Conservation (phyloP, 176 grass and related monocot species). For the Eremochloa ophiuroides region DNA sequence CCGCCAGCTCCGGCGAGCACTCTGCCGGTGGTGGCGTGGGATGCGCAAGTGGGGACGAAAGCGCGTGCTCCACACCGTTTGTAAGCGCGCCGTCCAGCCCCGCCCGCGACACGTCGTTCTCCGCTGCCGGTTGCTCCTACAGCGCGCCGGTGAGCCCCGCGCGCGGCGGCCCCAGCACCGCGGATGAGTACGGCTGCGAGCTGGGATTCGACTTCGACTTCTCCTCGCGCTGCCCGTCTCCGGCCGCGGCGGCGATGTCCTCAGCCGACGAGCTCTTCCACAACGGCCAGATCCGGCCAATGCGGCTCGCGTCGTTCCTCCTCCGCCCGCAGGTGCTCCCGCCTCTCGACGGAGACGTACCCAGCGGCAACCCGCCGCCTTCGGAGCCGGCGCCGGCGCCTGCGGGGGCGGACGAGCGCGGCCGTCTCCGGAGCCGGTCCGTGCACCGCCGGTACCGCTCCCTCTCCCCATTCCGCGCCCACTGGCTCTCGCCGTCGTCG, state of each 20-base stretch:
- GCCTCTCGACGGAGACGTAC: neutral
- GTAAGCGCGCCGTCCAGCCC: conserved; percentile 59
- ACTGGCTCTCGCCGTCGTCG: conserved; percentile 13
- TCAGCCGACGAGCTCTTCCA: conserved; percentile 86
- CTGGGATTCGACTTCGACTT: conserved; percentile 32
- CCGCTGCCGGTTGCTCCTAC: conserved; percentile 47
- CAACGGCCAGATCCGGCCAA: conserved; percentile 80
- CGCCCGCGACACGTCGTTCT: conserved; percentile 14
- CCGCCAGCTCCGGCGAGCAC: conserved; percentile 25
- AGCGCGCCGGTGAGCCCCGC: conserved; percentile 79
- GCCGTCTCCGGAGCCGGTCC: conserved; percentile 39
- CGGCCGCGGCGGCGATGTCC: conserved; percentile 44
- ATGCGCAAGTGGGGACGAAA: neutral
- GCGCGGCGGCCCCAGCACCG: neutral
- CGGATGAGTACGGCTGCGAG: neutral
- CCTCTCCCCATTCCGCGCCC: conserved; percentile 50
- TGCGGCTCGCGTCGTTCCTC: conserved; percentile 37
- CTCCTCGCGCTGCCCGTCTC: conserved; percentile 26
- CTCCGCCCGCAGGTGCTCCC: conserved; percentile 41
- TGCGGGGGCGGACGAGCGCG: conserved; percentile 9
- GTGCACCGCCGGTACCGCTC: conserved; percentile 55
- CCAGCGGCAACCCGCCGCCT: neutral
- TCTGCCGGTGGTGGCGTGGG: neutral
- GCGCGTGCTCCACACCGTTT: conserved; percentile 63
- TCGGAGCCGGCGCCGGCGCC: too few species aligned